Evolutionary conservation across 129 eudicot species (phyloP).

Genomic region (Rutidosis leptorrhynchoides): DNA sequence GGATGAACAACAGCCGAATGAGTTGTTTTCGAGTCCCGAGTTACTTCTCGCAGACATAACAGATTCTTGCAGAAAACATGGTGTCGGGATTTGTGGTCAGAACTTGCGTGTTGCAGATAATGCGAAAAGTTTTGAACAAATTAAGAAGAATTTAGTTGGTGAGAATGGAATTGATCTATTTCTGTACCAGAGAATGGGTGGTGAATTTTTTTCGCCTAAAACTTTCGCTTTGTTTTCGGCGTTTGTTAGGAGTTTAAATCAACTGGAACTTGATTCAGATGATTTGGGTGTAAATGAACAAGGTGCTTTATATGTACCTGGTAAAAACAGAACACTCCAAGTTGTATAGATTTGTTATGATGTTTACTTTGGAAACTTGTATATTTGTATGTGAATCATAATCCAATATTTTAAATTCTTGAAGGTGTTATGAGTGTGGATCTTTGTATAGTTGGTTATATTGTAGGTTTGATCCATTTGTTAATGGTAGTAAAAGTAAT

Average conservation of each 20-base stretch:
- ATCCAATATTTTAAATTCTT: neutral
- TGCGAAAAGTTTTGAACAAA: constrained; percentile 44
- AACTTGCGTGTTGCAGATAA: constrained; percentile 40
- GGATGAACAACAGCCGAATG: constrained; percentile 54
- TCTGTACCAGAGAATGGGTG: constrained; percentile 89
- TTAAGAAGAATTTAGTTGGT: constrained; percentile 47
- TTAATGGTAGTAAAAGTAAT: neutral
- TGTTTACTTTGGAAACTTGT: constrained; percentile 14
- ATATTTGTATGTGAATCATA: constrained; percentile 21
- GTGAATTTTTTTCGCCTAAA: constrained; percentile 73
- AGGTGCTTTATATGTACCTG: constrained; percentile 24
- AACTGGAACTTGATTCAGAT: constrained; percentile 42
- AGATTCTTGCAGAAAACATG: constrained; percentile 44
- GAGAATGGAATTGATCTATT: constrained; percentile 51
- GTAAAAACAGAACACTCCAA: constrained; percentile 45
- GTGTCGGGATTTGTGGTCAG: constrained; percentile 53
- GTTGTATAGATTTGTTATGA: constrained; percentile 28
- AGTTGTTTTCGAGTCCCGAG: constrained; percentile 57
- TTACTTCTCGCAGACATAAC: constrained; percentile 42
- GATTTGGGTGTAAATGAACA: constrained; percentile 49
- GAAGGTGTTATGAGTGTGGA: neutral
- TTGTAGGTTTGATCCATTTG: neutral
- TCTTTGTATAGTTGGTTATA: neutral
- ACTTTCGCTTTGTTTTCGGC: constrained; percentile 60
- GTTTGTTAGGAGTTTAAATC: constrained; percentile 50